These are phyloP conservation scores for Gnomoniopsis sp. DNA, from an alignment of 2,329 filamentous ascomycete species.

Conservation along the genomic window DNA sequence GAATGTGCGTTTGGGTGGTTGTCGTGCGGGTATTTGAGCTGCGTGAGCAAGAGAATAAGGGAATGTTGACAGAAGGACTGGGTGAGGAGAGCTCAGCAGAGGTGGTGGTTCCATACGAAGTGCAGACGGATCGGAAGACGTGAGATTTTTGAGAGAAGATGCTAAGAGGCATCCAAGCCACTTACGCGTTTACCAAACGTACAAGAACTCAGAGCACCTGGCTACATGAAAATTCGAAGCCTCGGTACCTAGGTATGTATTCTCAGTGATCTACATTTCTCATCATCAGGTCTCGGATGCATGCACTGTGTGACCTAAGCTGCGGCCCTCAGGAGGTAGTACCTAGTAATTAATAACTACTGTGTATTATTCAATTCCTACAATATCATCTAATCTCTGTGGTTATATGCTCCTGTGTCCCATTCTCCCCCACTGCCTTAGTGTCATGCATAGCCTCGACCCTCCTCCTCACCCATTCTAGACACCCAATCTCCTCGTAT, in stretches of 20 bases:
- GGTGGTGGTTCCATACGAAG: background rate
- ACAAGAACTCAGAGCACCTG: background rate
- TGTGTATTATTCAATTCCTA: no score
- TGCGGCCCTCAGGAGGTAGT: background rate
- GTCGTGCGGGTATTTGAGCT: slow-evolving; percentile 4
- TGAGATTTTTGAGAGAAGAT: background rate
- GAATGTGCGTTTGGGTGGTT: slow-evolving; percentile 9
- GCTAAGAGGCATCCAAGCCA: background rate
- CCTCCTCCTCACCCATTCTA: slow-evolving; percentile 35
- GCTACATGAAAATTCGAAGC: background rate
- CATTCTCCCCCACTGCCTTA: background rate
- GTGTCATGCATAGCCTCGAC: slow-evolving; percentile 31
- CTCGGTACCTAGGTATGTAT: no score
- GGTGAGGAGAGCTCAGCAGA: background rate
- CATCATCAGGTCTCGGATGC: background rate
- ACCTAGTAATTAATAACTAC: background rate
- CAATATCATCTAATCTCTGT: background rate
- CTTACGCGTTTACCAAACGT: background rate
- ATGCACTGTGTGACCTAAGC: background rate
- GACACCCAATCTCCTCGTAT: slow-evolving; percentile 37
- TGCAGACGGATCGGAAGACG: background rate
- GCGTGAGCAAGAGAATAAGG: background rate
- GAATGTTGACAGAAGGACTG: background rate
- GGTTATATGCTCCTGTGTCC: background rate
- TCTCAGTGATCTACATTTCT: background rate